Base-by-base conservation (phyloP, 257 asterid species). In the Echium plantagineum region DNA sequence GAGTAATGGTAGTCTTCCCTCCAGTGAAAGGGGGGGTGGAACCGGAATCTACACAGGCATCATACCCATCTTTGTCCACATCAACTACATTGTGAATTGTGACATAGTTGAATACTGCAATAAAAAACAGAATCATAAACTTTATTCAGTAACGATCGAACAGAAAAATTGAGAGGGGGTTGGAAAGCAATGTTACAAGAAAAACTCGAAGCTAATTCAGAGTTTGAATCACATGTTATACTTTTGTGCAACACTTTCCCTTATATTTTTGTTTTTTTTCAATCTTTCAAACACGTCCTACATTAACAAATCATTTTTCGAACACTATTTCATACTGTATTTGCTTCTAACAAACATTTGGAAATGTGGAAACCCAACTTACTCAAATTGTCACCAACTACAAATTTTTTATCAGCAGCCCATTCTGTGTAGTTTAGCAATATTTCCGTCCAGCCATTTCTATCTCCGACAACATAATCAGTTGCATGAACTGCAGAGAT, bases 81-180 rank as follows among this genome's bases (percentile, higher is more conserved):
- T 71, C 80, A 24, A 59, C 75, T n/a, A 84, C 85, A 1, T 82
- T 61, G 28, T 89, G 97, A 1, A 9, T 6, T 19, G 55, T 2
- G 49, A 9, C 87, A 19, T 77, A 84, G 75, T 52, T 75, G 75
- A 89, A 85, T 26, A 68, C 95, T 89, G 80, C 15, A 30, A 24
- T n/a, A 21, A 6, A 52, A 18, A 53, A 6, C 13, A 15, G 19
- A 38, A 4, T 20, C 19, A 5, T 1, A 6, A 35, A 7, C 13
- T 35, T 35, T 35, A 35, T 35, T 2, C 3, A 42, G 15, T 2
- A 3, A 42, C 2, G 15, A 42, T 7, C 10, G n/a, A 35, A 6
- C 17, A 42, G 17, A 42, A 42, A 35, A 42, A 42, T 28, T 28
- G 5, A 28, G 47, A 35, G 2, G 10, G 47, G 47, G 10, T 35